Conservation (phyloP, 2,329 filamentous ascomycete genomes). For the Paraphaeosphaeria minitans region DNA sequence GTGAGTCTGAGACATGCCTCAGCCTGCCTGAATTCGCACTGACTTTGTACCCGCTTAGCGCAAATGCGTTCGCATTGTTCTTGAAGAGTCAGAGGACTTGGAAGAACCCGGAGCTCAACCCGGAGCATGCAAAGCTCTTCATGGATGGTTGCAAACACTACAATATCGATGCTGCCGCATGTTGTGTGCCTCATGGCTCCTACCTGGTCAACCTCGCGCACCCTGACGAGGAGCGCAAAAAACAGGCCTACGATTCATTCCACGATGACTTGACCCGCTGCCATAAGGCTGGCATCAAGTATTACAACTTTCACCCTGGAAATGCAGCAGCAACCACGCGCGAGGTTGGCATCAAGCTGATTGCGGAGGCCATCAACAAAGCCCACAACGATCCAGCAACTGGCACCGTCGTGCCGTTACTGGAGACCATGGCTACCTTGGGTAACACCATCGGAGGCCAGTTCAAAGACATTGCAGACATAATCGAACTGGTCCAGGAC, state of each 20-base stretch:
- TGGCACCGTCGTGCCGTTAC: conserved; percentile 74
- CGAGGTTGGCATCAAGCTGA: conserved; percentile 73
- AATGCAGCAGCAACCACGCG: conserved; percentile 71
- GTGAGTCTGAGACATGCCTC: conserved; percentile 37
- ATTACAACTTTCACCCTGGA: conserved; percentile 99
- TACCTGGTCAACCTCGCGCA: conserved; percentile 97
- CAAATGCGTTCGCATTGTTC: conserved; percentile 93
- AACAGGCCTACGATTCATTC: conserved; percentile 85
- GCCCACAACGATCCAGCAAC: conserved; percentile 73
- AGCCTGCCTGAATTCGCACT: no score
- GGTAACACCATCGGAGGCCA: conserved; percentile 85
- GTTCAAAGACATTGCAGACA: conserved; percentile 84
- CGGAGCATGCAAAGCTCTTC: conserved; percentile 72
- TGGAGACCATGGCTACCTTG: conserved; percentile 91
- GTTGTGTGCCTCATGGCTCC: conserved; percentile 89
- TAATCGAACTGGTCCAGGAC: conserved; percentile 79
- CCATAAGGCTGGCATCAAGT: conserved; percentile 78
- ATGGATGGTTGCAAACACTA: conserved; percentile 69
- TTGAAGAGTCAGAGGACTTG: conserved; percentile 97
- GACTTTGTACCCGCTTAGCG: conserved; percentile 52
- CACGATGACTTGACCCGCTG: conserved; percentile 87
- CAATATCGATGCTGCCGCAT: conserved; percentile 71
- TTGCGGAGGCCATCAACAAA: conserved; percentile 81
- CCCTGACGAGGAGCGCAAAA: conserved; percentile 75
- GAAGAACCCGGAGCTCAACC: conserved; percentile 77